phyloP scores from a whole-genome alignment of 371 early-diverging fungal species.

The Polyrhizophydium stewartii region DNA sequence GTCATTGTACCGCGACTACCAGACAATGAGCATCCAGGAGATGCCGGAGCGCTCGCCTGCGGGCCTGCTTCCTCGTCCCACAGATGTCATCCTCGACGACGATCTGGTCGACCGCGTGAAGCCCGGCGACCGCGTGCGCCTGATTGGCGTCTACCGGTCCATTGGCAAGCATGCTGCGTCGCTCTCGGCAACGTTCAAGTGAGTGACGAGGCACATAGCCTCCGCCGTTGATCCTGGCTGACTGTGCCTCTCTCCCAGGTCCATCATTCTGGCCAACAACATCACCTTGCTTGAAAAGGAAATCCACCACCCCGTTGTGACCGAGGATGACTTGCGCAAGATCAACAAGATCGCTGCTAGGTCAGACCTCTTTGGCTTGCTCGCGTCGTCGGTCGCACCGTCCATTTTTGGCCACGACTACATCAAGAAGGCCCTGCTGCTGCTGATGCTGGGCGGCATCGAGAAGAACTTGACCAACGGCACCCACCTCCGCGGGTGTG shows the following conservation, averaged over 20 bases:
- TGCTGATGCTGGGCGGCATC: constrained; percentile 93
- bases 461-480: constrained; percentile 95
- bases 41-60: constrained; percentile 99
- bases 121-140: constrained; percentile 97
- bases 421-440: constrained; percentile 94
- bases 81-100: constrained; percentile 95
- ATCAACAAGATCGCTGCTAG: constrained; percentile 72
- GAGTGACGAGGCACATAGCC: constrained; percentile 13
- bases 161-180: constrained; percentile 73
- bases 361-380: constrained; percentile 73
- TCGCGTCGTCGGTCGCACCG: constrained; percentile 86
- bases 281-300: constrained; percentile 72
- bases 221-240: background rate
- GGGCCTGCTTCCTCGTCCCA: constrained; percentile 95
- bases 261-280: constrained; percentile 88
- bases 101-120: constrained; percentile 97
- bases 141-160: constrained; percentile 95
- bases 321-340: constrained; percentile 77
- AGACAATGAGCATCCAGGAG: constrained; percentile 96
- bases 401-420: constrained; percentile 96
- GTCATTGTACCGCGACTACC: constrained; percentile 93
- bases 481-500: constrained; percentile 93
- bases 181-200: constrained; percentile 83
- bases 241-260: constrained; percentile 89
- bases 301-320: constrained; percentile 40